Evolutionary conservation across 768 basidiomycete genomes (phyloP), one percentile per base, ranked within the genome.

Genomic region (Amanita rimosa): DNA sequence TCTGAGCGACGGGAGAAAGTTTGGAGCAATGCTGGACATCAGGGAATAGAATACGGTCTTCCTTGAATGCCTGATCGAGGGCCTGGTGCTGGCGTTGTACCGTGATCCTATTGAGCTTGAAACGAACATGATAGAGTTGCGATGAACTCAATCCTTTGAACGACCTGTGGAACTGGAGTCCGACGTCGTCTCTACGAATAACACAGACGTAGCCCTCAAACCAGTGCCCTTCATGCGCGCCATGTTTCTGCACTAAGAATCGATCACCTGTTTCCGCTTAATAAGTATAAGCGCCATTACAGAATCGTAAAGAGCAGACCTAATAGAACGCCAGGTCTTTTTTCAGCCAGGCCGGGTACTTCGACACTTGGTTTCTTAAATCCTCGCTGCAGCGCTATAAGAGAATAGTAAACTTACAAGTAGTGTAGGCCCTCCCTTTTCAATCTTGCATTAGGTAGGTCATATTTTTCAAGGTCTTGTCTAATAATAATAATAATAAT

Each of bases 31-130:
- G 53, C 72, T 63, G 0, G 35, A 44, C 9, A 46, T 41, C 9
- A 3, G 75, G 77, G 53, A 78, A 78, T 4, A 78, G 55, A 2
- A 75, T 52, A 0, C 71, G 65, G 6, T 65, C 60, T 24, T 64
- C 63, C 3, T 61, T 53, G 51, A 67, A 69, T 0, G 61, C 59
- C 1, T 59, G 59, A 24, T 67, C 63, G 21, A 79, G 51, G 1
- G 74, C 76, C 38, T 72, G 67, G 55, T 79, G 76, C 61, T 76
- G 74, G 2, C 78, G 65, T 17, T 74, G 66, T 13, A 76, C 44
- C 2, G 74, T 67, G 48, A 66, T 60, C 4, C 78, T 68, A 53
- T 73, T 75, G 14, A 78, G 59, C 48, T 67, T 67, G 62, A 78
- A 78, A 1, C 68, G 67, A 21, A 76, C 65, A 17, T 67, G 63